phyloP scores from a whole-genome alignment of 306 rosid genomes.

The Quercus agrifolia region DNA sequence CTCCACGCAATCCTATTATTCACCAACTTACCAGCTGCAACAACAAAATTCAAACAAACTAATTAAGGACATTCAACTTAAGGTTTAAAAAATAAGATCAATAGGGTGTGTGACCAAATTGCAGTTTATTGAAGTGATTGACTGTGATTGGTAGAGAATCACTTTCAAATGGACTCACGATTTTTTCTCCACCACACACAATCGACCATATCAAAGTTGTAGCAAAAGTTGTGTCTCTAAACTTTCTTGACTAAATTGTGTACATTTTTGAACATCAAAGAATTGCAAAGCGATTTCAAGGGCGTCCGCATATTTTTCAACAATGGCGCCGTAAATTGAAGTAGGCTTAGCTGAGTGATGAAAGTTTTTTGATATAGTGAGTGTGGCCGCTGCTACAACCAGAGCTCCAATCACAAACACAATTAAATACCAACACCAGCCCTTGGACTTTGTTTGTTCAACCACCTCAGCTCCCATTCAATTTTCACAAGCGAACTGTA shows the following conservation, averaged over 20 bases:
- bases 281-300: slow-evolving; percentile 51
- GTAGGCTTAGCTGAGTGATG: slow-evolving; percentile 9
- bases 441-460: slow-evolving; percentile 12
- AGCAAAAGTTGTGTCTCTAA: background rate
- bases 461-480: slow-evolving; percentile 20
- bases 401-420: slow-evolving; percentile 31
- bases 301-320: slow-evolving; percentile 36
- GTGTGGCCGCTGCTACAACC: slow-evolving; percentile 27
- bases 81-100: too few relatives aligned
- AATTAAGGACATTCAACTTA: background rate
- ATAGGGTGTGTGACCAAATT: too few relatives aligned
- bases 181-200: too few relatives aligned
- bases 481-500: background rate
- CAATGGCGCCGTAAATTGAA: slow-evolving; percentile 19
- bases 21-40: slow-evolving; percentile 53
- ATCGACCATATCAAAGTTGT: rapidly evolving
- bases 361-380: slow-evolving; percentile 23
- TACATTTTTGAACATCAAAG: slow-evolving; percentile 64
- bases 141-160: too few relatives aligned
- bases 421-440: slow-evolving; percentile 34
- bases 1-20: slow-evolving; percentile 58
- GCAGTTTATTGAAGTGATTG: too few relatives aligned
- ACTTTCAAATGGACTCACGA: too few relatives aligned
- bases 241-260: background rate
- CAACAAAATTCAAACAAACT: background rate